Base-by-base conservation (phyloP, 768 basidiomycete species). In the Dentipellis fragilis region DNA sequence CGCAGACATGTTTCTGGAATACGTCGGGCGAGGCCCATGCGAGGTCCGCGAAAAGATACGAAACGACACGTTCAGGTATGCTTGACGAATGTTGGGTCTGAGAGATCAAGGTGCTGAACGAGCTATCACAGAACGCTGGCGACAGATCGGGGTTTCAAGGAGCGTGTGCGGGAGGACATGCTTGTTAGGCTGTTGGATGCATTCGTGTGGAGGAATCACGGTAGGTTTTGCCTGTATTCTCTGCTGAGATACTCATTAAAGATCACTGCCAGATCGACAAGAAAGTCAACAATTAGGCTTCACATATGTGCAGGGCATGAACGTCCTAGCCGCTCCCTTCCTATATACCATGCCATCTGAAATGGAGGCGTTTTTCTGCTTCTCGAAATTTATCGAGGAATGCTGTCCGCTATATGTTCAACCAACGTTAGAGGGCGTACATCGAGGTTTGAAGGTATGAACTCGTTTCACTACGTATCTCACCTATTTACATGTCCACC, bases 281-380 rank as follows among this genome's bases (percentile, higher is more conserved):
- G 87, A 90, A 63, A 75, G 74, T 0, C 80, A 87, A n/a, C 84
- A 83, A 56, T 78, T 91, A 42, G 89, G 82, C 9, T 96, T 97
- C 70, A 93, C 90, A 34, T 99, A 98, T 64, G 94, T 99, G 9
- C 95, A 99, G 71, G 96, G 96, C 34, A 97, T 96, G 93, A 99
- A 99, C 67, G 96, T 98, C 49, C 83, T 99, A 37, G 93, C 94
- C 19, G 96, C 96, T 2, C 96, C 96, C 0, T 99, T 98, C 69
- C 78, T 99, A 29, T 99, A 96, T 66, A 92, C 89, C 10, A 89
- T 98, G 83, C 94, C 96, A 6, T 93, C 93, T 10, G 93, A 99
- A 69, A 71, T 98, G n/a, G 96, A 99, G 69, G 96, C 96, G 1
- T 99, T 97, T 70, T 93, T 86, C 59, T 96, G 92, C 70, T 98